Evolutionary conservation across 305 asterid genomes (phyloP).

Genomic region (Solanum aculeatissimum): DNA sequence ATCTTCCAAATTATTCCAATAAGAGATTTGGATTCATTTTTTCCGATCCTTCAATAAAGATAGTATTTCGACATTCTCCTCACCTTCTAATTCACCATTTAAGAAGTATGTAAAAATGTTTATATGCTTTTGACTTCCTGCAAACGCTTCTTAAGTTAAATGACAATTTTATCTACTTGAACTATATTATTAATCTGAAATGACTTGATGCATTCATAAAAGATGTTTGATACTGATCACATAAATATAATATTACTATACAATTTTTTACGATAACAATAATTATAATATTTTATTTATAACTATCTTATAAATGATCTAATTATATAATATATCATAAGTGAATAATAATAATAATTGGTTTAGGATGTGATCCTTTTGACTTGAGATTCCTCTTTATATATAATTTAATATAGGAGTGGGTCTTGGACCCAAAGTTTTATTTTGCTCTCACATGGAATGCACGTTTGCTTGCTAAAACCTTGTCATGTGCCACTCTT

Average conservation of each 20-base stretch:
- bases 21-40: too few species aligned
- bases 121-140: neutral
- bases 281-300: neutral
- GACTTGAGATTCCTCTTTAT: slow-evolving; percentile 14
- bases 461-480: slow-evolving; percentile 29
- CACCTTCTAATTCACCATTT: neutral
- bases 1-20: too few species aligned
- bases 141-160: neutral
- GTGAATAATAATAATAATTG: neutral
- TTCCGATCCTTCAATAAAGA: too few species aligned
- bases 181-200: neutral
- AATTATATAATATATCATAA: neutral
- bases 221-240: neutral
- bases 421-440: slow-evolving; percentile 39
- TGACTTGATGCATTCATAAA: neutral
- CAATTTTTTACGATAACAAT: neutral
- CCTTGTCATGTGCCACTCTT: slow-evolving; percentile 40
- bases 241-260: neutral
- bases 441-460: slow-evolving; percentile 31
- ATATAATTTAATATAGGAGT: neutral
- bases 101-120: neutral
- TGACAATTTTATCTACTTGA: neutral
- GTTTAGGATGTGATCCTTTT: slow-evolving; percentile 4
- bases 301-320: neutral
- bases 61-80: neutral